A percentile compares a stretch with the other conserved stretches of the same genome.
Conservation (phyloP, 106 monocot genomes). For the Agapanthus africanus region DNA sequence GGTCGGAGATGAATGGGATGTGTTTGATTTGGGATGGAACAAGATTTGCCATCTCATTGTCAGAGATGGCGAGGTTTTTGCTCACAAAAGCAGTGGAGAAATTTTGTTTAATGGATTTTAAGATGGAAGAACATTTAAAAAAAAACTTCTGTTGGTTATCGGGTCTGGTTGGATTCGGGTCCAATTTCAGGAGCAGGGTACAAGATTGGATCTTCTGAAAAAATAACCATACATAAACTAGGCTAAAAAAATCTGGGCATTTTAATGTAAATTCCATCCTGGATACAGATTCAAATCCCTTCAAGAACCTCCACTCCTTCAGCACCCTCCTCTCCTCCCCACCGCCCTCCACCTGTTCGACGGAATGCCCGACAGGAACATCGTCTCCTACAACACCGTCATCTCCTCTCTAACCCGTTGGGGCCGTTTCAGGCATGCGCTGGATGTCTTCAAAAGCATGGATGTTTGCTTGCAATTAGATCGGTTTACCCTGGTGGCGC, state of each 20-base stretch:
- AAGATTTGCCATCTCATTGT: constrained; percentile 30
- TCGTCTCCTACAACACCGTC: background rate
- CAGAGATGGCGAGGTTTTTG: background rate
- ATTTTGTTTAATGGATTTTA: too few species aligned
- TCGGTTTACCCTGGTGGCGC: constrained; percentile 39
- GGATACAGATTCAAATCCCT: too few species aligned
- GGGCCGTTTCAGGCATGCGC: constrained; percentile 20
- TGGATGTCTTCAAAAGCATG: constrained; percentile 38
- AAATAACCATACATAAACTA: too few species aligned
- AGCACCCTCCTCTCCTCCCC: constrained; percentile 1
- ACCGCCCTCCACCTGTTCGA: background rate
- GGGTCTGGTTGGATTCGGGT: too few species aligned
- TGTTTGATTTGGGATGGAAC: background rate
- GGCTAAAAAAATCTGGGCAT: too few species aligned
- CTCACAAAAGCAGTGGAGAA: too few species aligned
- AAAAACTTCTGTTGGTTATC: too few species aligned
- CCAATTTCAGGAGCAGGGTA: too few species aligned
- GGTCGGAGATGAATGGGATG: constrained; percentile 5
- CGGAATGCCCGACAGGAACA: background rate
- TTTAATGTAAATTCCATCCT: too few species aligned
- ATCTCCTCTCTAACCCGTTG: constrained; percentile 25
- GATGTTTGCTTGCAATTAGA: constrained; percentile 39
- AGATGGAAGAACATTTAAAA: too few species aligned
- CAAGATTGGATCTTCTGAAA: too few species aligned
- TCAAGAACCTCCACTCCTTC: background rate